Base-by-base conservation (phyloP, 192 early-diverging fungal genomes). In the Pilobolus umbonatus region DNA sequence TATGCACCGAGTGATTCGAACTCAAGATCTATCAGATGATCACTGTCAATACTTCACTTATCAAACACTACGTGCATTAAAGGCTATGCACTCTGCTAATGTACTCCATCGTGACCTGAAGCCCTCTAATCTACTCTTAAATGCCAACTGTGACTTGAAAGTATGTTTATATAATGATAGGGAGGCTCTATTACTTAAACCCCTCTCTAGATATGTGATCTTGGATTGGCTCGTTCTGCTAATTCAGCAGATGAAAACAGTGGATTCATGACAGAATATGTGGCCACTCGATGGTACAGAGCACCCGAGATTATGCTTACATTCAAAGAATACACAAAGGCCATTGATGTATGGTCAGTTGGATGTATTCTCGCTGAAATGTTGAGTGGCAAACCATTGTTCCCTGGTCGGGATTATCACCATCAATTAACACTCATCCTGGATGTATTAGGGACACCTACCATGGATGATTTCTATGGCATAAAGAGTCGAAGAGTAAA, bases 21-120 rank as follows among this genome's bases (percentile, higher is more conserved):
- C 90, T 31, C 97, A 99, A 79, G 86, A 86, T 49, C 79, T 99
- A 43, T 91, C 92, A 22, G 92, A 97, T 69, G 88, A 93, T 54
- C 97, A 99, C 74, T 96, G 85, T 67, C 97, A 99, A 71, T 99
- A 99, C 77, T 99, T 99, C 74, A 84, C 97, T 58, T 99, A 95
- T 76, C 97, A 99, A 71, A 90, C 96, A 24, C 73, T 92, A 54
- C 88, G 95, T 55, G 97, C 94, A 7, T 83, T 99, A 53, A 99
- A 99, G 71, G 96, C 92, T 67, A 94, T 99, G 79, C 97, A 99
- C 68, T 95, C 95, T 17, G 97, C 95, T 30, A 94, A 94, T 62
- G 91, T 99, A 19, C 75, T 98, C 19, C 95, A 99, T 69, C 90
- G 95, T 60, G 97, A 99, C 80, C 79, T 99, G 43, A 99, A 99